Evolutionary conservation across 1,284 basidiomycete genomes (phyloP).

Genomic region (Takashimella koratensis): DNA sequence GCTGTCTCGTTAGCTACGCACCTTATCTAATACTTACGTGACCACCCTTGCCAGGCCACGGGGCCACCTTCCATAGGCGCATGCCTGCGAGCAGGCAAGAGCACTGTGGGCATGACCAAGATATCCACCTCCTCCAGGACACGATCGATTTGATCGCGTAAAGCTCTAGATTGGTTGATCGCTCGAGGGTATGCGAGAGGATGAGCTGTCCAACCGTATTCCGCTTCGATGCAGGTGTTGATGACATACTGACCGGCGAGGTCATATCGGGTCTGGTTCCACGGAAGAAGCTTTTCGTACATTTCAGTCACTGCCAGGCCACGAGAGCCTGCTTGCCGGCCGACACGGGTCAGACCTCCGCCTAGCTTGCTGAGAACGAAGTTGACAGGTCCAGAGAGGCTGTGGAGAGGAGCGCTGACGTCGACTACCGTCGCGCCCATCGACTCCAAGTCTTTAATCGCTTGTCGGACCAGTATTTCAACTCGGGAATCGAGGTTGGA

Average conservation of each 20-base stretch:
- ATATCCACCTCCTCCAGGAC: constrained; percentile 50
- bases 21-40: too few species aligned
- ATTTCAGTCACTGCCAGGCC: constrained; percentile 50
- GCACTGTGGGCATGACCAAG: constrained; percentile 52
- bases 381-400: constrained; percentile 17
- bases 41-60: too few species aligned
- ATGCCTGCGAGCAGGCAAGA: constrained; percentile 5
- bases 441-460: constrained; percentile 7
- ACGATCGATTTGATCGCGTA: constrained; percentile 50
- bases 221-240: constrained; percentile 17
- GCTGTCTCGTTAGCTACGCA: constrained; percentile 24
- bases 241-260: constrained; percentile 15
- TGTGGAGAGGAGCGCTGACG: constrained; percentile 30
- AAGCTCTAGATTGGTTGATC: background rate
- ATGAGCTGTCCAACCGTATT: background rate
- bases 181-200: background rate
- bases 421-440: constrained; percentile 16
- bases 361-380: constrained; percentile 28
- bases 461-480: constrained; percentile 11
- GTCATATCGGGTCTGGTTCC: constrained; percentile 51
- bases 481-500: constrained; percentile 31
- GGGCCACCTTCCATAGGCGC: constrained; percentile 2
- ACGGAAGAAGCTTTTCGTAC: constrained; percentile 47
- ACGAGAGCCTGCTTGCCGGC: constrained; percentile 37
- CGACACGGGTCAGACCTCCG: constrained; percentile 30